A percentile compares a stretch with the other conserved stretches of the same genome.
These are phyloP conservation scores for Lodderomyces oxycetoniae DNA, from an alignment of 1,139 yeast genomes.

Conservation along the genomic window DNA sequence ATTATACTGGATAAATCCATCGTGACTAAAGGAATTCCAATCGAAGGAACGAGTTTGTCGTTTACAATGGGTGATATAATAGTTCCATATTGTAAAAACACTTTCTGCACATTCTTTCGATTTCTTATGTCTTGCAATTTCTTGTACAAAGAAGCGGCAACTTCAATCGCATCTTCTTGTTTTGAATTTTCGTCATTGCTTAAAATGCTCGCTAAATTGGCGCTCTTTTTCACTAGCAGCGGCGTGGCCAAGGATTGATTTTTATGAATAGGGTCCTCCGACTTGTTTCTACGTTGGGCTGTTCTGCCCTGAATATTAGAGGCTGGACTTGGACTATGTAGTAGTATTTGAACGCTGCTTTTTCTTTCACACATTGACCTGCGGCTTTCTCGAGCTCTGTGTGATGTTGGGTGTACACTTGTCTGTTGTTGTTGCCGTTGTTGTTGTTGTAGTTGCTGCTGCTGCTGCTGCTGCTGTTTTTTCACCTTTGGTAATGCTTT, in stretches of 20 bases:
- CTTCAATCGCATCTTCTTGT: constrained; percentile 14
- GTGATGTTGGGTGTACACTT: neutral
- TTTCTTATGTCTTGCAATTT: constrained; percentile 34
- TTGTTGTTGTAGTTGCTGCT: constrained; percentile 8
- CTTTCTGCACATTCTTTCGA: constrained; percentile 24
- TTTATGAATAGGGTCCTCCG: constrained; percentile 8
- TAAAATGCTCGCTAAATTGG: constrained; percentile 13
- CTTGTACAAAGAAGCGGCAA: constrained; percentile 31
- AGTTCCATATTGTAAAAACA: constrained; percentile 15
- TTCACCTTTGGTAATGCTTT: constrained; percentile 52
- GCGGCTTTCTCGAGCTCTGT: constrained; percentile 8
- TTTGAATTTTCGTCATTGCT: constrained; percentile 3
- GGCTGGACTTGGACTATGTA: constrained; percentile 14
- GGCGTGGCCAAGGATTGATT: constrained; percentile 11
- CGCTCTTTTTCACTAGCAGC: constrained; percentile 8
- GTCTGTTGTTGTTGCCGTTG: constrained; percentile 11
- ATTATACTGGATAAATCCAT: constrained; percentile 33
- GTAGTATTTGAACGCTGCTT: constrained; percentile 7
- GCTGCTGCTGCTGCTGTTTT: constrained; percentile 8
- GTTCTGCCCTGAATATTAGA: constrained; percentile 6
- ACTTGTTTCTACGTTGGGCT: constrained; percentile 7
- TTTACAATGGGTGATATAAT: constrained; percentile 37
- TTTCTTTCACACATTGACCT: constrained; percentile 12
- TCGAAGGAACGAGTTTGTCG: constrained; percentile 39
- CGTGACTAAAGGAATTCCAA: constrained; percentile 33